A percentile compares a stretch with the other conserved stretches of the same genome.
These are phyloP conservation scores for Mikania micrantha DNA, from an alignment of 129 eudicot genomes.

Conservation along the genomic window DNA sequence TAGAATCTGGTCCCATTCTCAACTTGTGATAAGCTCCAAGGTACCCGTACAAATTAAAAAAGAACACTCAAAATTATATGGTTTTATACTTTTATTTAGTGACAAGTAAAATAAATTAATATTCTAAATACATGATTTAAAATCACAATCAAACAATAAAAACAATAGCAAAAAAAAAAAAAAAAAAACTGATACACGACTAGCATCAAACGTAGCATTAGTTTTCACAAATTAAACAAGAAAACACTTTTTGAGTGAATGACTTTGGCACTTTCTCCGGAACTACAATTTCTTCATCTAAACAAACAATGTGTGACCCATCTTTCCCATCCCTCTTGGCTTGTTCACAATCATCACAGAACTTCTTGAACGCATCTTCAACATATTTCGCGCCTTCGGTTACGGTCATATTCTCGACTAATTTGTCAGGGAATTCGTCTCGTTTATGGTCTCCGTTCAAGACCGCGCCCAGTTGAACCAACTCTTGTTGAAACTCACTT, in stretches of 20 bases:
- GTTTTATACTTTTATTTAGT: conserved; percentile 1
- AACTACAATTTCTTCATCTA: not conserved
- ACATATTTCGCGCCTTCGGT: conserved; percentile 45
- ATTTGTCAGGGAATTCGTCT: conserved; percentile 37
- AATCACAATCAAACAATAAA: conserved; percentile 6
- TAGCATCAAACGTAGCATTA: not conserved
- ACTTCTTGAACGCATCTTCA: conserved; percentile 45
- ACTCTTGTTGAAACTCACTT: conserved; percentile 68
- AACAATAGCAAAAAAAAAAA: no score
- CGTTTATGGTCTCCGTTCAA: conserved; percentile 56
- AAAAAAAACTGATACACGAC: not conserved
- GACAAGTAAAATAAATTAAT: not conserved
- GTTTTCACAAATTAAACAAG: conserved; percentile 53
- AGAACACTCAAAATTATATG: not conserved
- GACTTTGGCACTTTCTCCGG: conserved; percentile 12
- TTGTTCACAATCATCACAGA: conserved; percentile 44
- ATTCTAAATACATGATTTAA: not conserved
- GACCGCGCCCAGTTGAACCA: conserved; percentile 64
- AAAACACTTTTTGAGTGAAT: conserved; percentile 33
- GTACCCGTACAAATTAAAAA: not conserved
- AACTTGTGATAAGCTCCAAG: not conserved
- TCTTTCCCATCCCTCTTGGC: conserved; percentile 40
- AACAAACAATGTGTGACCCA: conserved; percentile 44
- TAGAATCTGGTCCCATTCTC: no score
- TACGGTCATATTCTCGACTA: conserved; percentile 67